Evolutionary conservation across 768 basidiomycete genomes (phyloP).

Genomic region (Psilocybe sp.): DNA sequence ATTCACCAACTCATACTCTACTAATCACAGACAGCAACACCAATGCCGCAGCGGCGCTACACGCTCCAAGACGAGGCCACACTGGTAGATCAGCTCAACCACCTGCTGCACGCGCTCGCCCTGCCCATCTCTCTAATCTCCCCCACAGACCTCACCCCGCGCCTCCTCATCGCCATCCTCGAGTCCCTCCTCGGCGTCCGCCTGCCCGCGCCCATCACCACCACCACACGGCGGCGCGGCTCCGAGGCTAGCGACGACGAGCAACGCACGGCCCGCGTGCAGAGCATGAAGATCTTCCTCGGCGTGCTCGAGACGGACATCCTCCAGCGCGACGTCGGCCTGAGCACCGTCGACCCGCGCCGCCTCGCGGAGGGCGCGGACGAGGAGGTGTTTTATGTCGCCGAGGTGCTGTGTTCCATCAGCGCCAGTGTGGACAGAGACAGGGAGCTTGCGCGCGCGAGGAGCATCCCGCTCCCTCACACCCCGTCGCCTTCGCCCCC

Average conservation of each 20-base stretch:
- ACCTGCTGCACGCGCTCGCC: conserved; percentile 39
- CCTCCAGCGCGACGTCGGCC: conserved; percentile 56
- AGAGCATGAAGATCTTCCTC: conserved; percentile 72
- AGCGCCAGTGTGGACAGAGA: conserved; percentile 49
- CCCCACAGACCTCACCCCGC: conserved; percentile 66
- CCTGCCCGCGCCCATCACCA: conserved; percentile 42
- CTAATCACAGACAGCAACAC: neutral
- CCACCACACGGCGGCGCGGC: conserved; percentile 28
- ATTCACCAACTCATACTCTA: neutral
- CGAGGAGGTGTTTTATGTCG: conserved; percentile 67
- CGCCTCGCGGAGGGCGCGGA: conserved; percentile 60
- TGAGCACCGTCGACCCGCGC: conserved; percentile 64
- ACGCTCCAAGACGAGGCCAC: conserved; percentile 10
- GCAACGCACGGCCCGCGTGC: conserved; percentile 35
- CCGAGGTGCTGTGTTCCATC: conserved; percentile 68
- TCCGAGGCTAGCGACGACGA: too few species aligned
- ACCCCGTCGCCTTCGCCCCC: neutral
- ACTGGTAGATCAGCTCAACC: conserved; percentile 39
- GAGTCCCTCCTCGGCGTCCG: conserved; percentile 56
- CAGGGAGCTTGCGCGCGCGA: conserved; percentile 19
- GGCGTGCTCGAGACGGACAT: conserved; percentile 71
- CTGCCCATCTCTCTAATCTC: conserved; percentile 47
- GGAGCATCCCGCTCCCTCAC: neutral
- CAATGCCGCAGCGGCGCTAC: neutral
- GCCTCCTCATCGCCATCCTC: conserved; percentile 66